Evolutionary conservation across 805 yeast genomes (phyloP), one percentile per base, ranked within the genome.

Genomic region (Teunomyces funiuensis): DNA sequence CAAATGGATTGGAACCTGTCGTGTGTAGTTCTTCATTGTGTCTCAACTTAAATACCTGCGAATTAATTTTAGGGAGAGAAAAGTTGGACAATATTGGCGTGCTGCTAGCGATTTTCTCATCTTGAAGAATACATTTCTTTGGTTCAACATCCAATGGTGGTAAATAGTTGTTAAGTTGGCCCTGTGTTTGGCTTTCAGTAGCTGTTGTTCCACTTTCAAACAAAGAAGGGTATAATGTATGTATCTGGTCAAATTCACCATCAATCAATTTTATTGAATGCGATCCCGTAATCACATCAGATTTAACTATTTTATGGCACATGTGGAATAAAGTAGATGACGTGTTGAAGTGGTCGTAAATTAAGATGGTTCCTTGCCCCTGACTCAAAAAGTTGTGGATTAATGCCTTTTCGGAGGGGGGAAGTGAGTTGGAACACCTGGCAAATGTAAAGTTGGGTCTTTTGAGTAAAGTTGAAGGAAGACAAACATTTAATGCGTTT

Each of bases 401-500:
- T 9, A 73, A 52, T 2, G 50, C 39, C 46, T 72, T 75, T 43
- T 83, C 89, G 41, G 66, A 65, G 4, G 62, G 51, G 0, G 87
- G 79, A 37, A 85, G 61, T 22, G 86, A 81, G 38, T 76, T 78
- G 17, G 85, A 63, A 50, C 88, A 80, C 54, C 80, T 73, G 36
- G 65, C 66, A 42, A 90, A 66, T 2, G 81, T 80, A 53, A 86
- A 90, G 40, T 82, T 83, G 23, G 80, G 69, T 49, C 98, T 75
- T 57, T 82, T 85, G 47, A 90, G 66, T 30, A 90, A 69, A 0
- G 97, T 90, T n/a, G 96, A 84, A 2, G 98, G 97, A 10, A 90
- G 65, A 60, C 95, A 87, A 27, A 91, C 74, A 57, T 88, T 88
- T 33, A 87, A 68, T 0, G 97, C 77, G 30, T 75, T 69, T 3